A percentile compares a stretch with the other conserved stretches of the same genome.
Conservation (phyloP, 1,284 basidiomycete species). For the Marasmius oreades region DNA sequence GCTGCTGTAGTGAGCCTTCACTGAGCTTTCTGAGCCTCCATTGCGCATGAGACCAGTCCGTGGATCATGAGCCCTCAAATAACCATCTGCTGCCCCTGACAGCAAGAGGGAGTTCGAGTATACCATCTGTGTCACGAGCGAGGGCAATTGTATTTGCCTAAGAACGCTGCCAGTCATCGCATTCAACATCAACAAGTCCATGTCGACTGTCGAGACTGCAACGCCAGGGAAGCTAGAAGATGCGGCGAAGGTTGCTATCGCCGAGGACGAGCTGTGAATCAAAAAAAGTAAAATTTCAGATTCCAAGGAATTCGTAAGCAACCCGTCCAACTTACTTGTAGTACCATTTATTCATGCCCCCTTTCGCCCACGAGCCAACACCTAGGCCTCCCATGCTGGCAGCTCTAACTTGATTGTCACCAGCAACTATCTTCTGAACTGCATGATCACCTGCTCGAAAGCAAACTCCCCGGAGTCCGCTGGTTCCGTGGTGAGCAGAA, state of each 20-base stretch:
- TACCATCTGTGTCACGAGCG: constrained; percentile 62
- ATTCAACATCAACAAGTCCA: constrained; percentile 73
- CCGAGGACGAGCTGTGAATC: constrained; percentile 33
- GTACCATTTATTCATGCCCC: constrained; percentile 80
- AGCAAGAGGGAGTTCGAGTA: constrained; percentile 65
- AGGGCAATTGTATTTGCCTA: constrained; percentile 53
- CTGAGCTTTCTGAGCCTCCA: constrained; percentile 43
- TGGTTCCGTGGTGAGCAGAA: constrained; percentile 67
- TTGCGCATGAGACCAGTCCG: constrained; percentile 56
- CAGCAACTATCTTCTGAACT: constrained; percentile 71
- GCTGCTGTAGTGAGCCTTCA: constrained; percentile 79
- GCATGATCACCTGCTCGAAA: constrained; percentile 66
- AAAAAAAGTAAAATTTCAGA: constrained; percentile 10
- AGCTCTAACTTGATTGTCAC: constrained; percentile 73
- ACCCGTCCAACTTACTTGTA: constrained; percentile 43
- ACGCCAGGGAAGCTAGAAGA: constrained; percentile 50
- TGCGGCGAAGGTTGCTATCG: constrained; percentile 59
- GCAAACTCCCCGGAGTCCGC: constrained; percentile 68
- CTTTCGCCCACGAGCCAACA: constrained; percentile 74
- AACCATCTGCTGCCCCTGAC: constrained; percentile 82
- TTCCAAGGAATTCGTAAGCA: constrained; percentile 9
- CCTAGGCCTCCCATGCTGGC: constrained; percentile 55
- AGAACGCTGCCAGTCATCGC: constrained; percentile 68
- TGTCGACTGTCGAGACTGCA: constrained; percentile 60
- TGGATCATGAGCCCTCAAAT: constrained; percentile 81